These are phyloP conservation scores for Solanum lignicaule DNA, from an alignment of 257 asterid species.

Conservation along the genomic window DNA sequence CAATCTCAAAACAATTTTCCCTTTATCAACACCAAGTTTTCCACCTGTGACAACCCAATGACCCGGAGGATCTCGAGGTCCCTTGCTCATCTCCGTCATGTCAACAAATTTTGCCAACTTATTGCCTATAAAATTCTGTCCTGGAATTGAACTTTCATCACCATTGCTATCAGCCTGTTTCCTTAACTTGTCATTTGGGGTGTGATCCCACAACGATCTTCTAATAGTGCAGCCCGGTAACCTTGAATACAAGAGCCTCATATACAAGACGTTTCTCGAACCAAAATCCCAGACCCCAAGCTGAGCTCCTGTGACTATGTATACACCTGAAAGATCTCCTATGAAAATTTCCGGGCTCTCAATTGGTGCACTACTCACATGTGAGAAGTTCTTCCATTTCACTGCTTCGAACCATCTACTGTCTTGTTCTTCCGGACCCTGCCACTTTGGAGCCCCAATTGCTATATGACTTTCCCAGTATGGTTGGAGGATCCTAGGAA, in stretches of 20 bases:
- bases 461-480: conserved; percentile 68
- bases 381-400: conserved; percentile 81
- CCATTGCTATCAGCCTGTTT: conserved; percentile 13
- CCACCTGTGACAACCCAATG: conserved; percentile 92
- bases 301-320: conserved; percentile 76
- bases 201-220: conserved; percentile 67
- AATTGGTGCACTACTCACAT: conserved; percentile 72
- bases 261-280: conserved; percentile 60
- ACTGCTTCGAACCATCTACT: conserved; percentile 85
- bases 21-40: conserved; percentile 81
- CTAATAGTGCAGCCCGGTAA: conserved; percentile 68
- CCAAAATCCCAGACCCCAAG: conserved; percentile 91
- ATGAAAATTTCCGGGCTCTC: conserved; percentile 63
- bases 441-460: conserved; percentile 88
- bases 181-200: conserved; percentile 29
- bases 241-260: conserved; percentile 64
- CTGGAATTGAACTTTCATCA: conserved; percentile 34
- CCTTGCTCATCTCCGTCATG: conserved; percentile 55
- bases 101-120: conserved; percentile 69
- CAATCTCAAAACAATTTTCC: conserved; percentile 60
- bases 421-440: conserved; percentile 87
- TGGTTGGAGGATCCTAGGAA: conserved; percentile 71
- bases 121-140: conserved; percentile 33
- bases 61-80: conserved; percentile 67
- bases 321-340: conserved; percentile 45